phyloP scores from a whole-genome alignment of 2,329 filamentous ascomycete genomes.

The Diplodia scrobiculata region DNA sequence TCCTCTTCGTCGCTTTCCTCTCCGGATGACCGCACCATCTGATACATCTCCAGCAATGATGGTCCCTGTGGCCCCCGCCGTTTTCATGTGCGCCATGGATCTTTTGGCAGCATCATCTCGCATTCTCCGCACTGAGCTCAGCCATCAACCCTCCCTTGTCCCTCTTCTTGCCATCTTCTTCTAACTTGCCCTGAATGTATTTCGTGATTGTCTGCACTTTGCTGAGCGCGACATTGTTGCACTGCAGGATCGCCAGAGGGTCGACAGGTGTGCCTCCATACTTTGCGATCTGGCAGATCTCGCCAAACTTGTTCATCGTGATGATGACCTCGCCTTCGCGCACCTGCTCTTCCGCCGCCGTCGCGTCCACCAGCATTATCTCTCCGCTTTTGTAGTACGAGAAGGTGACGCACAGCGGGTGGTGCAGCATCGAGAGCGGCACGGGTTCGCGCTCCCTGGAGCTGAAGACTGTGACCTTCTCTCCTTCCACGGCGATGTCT shows the following conservation, averaged over 20 bases:
- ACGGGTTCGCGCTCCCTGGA: conserved; percentile 86
- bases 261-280: conserved; percentile 82
- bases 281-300: conserved; percentile 90
- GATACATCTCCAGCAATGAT: neutral
- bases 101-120: conserved; percentile 59
- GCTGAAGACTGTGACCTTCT: conserved; percentile 80
- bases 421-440: conserved; percentile 85
- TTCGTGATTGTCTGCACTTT: conserved; percentile 80
- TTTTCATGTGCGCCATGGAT: neutral
- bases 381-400: conserved; percentile 77
- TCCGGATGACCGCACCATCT: neutral
- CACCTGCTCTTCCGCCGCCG: conserved; percentile 73
- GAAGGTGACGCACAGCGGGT: conserved; percentile 88
- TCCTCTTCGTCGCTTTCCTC: neutral
- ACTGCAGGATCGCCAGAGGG: conserved; percentile 74
- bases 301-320: conserved; percentile 84
- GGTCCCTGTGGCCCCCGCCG: neutral
- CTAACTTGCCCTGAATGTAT: conserved; percentile 71
- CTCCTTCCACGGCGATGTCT: conserved; percentile 83
- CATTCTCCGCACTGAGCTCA: conserved; percentile 83
- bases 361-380: conserved; percentile 71
- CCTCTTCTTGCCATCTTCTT: conserved; percentile 74
- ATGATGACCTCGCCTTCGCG: conserved; percentile 74
- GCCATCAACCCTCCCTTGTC: conserved; percentile 77
- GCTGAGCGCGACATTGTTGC: conserved; percentile 70